Base-by-base conservation (phyloP, 192 early-diverging fungal genomes). In the Gaertneriomyces semiglobifer region DNA sequence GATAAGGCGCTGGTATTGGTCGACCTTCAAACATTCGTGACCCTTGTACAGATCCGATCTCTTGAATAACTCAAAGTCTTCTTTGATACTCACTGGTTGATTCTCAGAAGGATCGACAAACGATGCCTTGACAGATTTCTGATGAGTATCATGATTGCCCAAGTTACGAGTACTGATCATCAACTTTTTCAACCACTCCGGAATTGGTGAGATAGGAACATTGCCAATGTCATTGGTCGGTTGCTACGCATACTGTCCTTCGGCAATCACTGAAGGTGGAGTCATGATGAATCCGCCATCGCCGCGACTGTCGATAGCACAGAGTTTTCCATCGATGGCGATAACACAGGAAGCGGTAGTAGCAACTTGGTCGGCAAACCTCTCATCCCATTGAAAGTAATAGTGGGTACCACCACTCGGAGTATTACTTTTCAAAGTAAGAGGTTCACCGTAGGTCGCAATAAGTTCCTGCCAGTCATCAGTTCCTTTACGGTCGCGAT, bases 1-100 rank as follows among this genome's bases (percentile, higher is more conserved):
- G 50, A 63, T 63, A 10, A 63, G 53, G 6, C 62, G 45, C 18
- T 63, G 44, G 62, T 63, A 53, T 42, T 63, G 6, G 53, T 63
- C 62, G 9, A 60, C 38, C 7, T 10, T 11, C 9, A 56, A 8
- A 7, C 10, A 11, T 8, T 56, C 12, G 54, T 56, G 54, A 10
- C 20, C 18, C 8, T 56, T 10, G 59, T 11, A 65, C 16, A 39
- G 57, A 9, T 7, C 8, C 8, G 63, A 59, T 44, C 6, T 11
- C 33, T 65, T 65, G 53, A 65, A 65, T 10, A 53, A n/a, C 14
- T 58, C 40, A 39, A 53, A 65, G 53, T 65, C 63, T 5, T 65
- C 53, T 7, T 43, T n/a, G n/a, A n/a, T 57, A 18, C 7, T 9
- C 6, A 42, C 33, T n/a, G 45, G 6, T 18, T 65, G 53, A 44